Conservation (phyloP, 2,329 filamentous ascomycete genomes). For the Coleophoma crateriformis region DNA sequence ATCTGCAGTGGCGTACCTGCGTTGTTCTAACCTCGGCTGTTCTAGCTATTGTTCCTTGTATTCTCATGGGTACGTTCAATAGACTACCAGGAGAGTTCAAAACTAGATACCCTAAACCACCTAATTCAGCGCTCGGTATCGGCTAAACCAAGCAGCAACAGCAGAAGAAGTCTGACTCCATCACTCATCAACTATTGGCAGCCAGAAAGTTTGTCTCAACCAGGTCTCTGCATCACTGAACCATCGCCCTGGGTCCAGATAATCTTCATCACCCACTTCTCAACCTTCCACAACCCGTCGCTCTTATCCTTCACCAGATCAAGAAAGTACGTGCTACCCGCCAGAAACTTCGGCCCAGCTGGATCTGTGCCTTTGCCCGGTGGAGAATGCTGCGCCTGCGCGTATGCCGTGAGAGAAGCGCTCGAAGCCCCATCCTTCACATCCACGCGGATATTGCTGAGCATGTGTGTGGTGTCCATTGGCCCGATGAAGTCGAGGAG, state of each 20-base stretch:
- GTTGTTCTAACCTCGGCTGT: too few species aligned
- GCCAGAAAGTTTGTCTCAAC: too few species aligned
- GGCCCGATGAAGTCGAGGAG: conserved; percentile 13
- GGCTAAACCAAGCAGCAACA: too few species aligned
- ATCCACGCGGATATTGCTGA: conserved; percentile 25
- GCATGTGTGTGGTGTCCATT: conserved; percentile 26
- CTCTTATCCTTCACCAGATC: conserved; percentile 24
- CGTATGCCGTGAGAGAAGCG: conserved; percentile 21
- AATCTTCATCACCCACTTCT: conserved; percentile 22
- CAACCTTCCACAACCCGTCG: conserved; percentile 29
- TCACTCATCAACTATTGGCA: too few species aligned
- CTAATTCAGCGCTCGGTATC: too few species aligned
- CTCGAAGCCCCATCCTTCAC: conserved; percentile 18
- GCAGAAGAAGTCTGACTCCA: too few species aligned
- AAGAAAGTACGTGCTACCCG: conserved; percentile 22
- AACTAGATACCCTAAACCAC: too few species aligned
- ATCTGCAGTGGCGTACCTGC: too few species aligned
- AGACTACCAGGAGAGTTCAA: too few species aligned
- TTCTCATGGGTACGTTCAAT: too few species aligned
- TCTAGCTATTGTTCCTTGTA: too few species aligned
- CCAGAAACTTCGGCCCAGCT: conserved; percentile 17
- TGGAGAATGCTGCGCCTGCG: conserved; percentile 23
- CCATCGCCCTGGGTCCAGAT: conserved; percentile 27
- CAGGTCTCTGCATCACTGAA: conserved; percentile 2
- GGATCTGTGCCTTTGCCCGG: conserved; percentile 20